phyloP scores from a whole-genome alignment of 306 rosid genomes.

The Dalbergia cochinchinensis region DNA sequence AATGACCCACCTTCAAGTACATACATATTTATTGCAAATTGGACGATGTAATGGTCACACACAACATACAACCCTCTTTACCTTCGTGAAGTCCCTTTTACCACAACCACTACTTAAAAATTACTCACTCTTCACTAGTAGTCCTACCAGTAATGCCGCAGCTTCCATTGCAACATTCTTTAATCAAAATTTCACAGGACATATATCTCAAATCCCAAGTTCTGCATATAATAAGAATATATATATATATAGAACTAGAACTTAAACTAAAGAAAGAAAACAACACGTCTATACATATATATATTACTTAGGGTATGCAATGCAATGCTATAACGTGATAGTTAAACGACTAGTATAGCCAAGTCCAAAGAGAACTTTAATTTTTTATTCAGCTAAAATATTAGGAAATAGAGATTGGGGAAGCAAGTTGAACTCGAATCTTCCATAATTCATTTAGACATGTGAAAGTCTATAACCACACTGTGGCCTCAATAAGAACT shows the following conservation, averaged over 20 bases:
- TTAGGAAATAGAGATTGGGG: too few species aligned
- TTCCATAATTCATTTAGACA: too few species aligned
- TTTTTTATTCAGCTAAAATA: too few species aligned
- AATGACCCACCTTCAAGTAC: constrained; percentile 54
- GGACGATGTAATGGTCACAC: constrained; percentile 43
- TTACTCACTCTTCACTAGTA: constrained; percentile 31
- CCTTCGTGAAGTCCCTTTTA: neutral
- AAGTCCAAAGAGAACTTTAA: too few species aligned
- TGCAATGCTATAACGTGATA: neutral
- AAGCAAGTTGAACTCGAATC: too few species aligned
- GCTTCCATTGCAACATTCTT: constrained; percentile 13
- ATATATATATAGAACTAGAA: neutral
- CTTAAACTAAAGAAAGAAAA: neutral
- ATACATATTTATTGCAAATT: constrained; percentile 54
- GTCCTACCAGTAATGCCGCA: constrained; percentile 42
- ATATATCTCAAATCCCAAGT: constrained; percentile 20
- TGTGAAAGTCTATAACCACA: too few species aligned
- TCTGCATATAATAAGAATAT: constrained; percentile 10
- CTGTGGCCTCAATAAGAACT: too few species aligned
- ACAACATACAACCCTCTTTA: neutral
- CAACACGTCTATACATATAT: neutral
- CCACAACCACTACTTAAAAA: neutral
- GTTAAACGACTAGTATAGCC: neutral
- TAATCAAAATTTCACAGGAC: constrained; percentile 1
- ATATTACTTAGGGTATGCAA: constrained; percentile 10